Evolutionary conservation across 352 stramenopile genomes (phyloP).

Genomic region (Phytophthora pinifolia): DNA sequence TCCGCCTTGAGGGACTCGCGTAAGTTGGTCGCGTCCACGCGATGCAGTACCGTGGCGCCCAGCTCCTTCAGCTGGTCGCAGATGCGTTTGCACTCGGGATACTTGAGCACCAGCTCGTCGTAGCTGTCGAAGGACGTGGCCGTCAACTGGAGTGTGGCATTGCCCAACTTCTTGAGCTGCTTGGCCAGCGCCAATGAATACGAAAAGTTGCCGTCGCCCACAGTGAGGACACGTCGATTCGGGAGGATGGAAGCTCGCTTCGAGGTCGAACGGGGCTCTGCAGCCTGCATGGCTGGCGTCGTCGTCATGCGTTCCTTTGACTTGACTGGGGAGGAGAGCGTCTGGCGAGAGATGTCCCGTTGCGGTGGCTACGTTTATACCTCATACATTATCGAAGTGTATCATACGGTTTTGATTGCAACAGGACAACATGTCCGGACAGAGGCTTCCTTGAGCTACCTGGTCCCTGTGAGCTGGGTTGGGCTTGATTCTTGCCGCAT

Average conservation of each 20-base stretch:
- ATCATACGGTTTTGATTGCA: background rate
- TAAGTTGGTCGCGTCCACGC: constrained; percentile 70
- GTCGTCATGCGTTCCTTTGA: background rate
- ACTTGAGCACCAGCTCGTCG: constrained; percentile 64
- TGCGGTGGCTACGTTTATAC: background rate
- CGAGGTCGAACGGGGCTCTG: background rate
- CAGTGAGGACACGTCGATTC: constrained; percentile 59
- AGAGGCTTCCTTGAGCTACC: too few species aligned
- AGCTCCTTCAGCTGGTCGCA: constrained; percentile 42
- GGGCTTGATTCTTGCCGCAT: too few species aligned
- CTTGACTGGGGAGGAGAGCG: constrained; percentile 9
- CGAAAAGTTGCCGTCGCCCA: constrained; percentile 94
- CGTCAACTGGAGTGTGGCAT: constrained; percentile 31
- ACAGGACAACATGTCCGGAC: too few species aligned
- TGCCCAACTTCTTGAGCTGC: constrained; percentile 13
- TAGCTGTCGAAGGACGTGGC: constrained; percentile 70
- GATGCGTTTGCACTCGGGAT: constrained; percentile 49
- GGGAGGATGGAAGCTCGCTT: background rate
- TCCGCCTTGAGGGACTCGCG: constrained; percentile 32
- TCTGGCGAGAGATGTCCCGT: background rate
- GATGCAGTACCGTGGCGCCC: constrained; percentile 50
- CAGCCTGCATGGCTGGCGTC: background rate
- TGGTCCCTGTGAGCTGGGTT: too few species aligned
- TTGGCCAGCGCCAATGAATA: constrained; percentile 85
- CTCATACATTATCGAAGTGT: background rate